These are phyloP conservation scores for Erythrobasidium yunnanense DNA, from an alignment of 768 basidiomycete species.

Conservation along the genomic window DNA sequence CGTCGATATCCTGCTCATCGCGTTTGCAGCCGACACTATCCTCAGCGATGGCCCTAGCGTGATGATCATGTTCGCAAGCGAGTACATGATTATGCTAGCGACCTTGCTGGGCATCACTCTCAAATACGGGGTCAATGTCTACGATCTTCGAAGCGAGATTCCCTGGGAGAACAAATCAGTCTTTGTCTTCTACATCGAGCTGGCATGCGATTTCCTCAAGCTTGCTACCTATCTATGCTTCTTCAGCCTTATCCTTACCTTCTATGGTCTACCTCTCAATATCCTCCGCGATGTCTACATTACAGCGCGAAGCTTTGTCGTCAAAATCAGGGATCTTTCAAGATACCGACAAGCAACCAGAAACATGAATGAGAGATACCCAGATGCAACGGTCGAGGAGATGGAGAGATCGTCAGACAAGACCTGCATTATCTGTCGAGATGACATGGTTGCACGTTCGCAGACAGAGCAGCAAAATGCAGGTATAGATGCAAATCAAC, in stretches of 20 bases:
- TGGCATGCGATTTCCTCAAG: slow-evolving; percentile 91
- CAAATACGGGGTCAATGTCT: slow-evolving; percentile 69
- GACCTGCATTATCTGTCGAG: slow-evolving; percentile 95
- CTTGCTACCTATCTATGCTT: slow-evolving; percentile 82
- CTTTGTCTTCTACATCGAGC: slow-evolving; percentile 88
- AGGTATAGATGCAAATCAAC: slow-evolving; percentile 31
- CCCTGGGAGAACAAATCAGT: slow-evolving; percentile 98
- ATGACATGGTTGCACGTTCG: slow-evolving; percentile 64
- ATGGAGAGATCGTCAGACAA: slow-evolving; percentile 67
- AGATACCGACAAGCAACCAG: slow-evolving; percentile 87
- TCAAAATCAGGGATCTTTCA: slow-evolving; percentile 71
- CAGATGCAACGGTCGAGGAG: slow-evolving; percentile 79
- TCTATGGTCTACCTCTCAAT: slow-evolving; percentile 90
- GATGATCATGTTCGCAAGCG: slow-evolving; percentile 84
- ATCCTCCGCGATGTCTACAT: slow-evolving; percentile 95
- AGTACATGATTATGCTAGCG: slow-evolving; percentile 84
- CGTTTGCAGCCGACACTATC: slow-evolving; percentile 69
- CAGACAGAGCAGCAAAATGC: slow-evolving; percentile 26
- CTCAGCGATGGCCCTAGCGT: slow-evolving; percentile 68
- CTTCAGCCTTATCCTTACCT: slow-evolving; percentile 85
- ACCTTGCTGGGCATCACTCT: slow-evolving; percentile 63
- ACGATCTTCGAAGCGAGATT: slow-evolving; percentile 72
- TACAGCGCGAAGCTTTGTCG: slow-evolving; percentile 82
- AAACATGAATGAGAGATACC: slow-evolving; percentile 93
- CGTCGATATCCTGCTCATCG: slow-evolving; percentile 65